Evolutionary conservation across 73 alveolate species (phyloP).

Genomic region (Stentor coeruleus): DNA sequence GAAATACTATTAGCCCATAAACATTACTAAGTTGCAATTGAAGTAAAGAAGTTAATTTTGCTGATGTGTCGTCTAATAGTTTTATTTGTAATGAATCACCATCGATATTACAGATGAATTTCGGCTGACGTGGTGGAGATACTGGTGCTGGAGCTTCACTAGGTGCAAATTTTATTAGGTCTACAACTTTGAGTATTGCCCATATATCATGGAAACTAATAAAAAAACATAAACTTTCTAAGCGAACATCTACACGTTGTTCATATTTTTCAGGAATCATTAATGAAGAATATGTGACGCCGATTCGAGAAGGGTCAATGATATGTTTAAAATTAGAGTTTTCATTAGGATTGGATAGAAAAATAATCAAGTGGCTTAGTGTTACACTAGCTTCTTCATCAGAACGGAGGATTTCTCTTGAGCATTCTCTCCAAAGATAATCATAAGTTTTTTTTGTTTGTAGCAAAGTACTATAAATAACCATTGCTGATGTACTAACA

Average conservation of each 20-base stretch:
- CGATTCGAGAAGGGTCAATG: conserved; percentile 1
- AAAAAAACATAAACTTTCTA: neutral
- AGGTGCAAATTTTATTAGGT: neutral
- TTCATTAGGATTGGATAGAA: neutral
- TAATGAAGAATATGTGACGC: neutral
- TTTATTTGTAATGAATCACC: neutral
- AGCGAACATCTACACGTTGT: neutral
- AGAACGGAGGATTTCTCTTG: neutral
- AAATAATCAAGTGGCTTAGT: neutral
- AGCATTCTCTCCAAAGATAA: neutral
- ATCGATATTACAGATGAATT: neutral
- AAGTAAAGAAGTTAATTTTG: neutral
- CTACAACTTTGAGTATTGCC: neutral
- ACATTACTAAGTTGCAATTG: neutral
- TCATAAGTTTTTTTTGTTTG: neutral
- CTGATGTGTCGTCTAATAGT: conserved; percentile 1
- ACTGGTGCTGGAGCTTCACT: neutral
- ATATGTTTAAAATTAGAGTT: neutral
- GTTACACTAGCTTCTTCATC: neutral
- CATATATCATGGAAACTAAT: neutral
- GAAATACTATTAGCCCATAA: neutral
- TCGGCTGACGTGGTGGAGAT: neutral
- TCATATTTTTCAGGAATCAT: neutral
- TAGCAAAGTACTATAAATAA: neutral
- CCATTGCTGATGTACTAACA: neutral